Percentiles rank a stretch among this genome's conserved stretches.
Evolutionary conservation across 83 land plant species (phyloP).

Genomic region (Thuja plicata): DNA sequence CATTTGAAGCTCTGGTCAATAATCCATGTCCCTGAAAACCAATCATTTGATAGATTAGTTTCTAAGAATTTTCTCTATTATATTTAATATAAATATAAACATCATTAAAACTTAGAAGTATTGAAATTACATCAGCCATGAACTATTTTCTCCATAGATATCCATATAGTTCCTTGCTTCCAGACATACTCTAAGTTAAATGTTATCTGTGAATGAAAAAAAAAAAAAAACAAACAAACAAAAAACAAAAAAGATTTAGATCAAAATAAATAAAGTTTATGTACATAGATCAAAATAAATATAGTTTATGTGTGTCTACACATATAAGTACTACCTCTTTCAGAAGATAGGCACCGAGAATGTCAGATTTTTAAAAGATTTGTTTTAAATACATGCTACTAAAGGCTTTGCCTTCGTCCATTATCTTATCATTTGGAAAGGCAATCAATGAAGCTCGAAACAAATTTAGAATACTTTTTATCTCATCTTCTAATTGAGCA

Average conservation of each 20-base stretch:
- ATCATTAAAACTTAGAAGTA: too few relatives aligned
- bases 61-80: too few relatives aligned
- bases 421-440: not conserved
- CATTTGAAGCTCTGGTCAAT: too few relatives aligned
- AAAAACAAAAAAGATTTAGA: too few relatives aligned
- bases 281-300: too few relatives aligned
- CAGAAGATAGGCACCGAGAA: not conserved
- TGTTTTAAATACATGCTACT: not conserved
- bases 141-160: not conserved
- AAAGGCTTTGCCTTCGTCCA: not conserved
- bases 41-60: too few relatives aligned
- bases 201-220: not conserved
- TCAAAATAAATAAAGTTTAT: too few relatives aligned
- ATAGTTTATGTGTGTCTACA: too few relatives aligned
- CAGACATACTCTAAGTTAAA: not conserved
- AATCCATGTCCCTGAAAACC: too few relatives aligned
- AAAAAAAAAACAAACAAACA: too few relatives aligned
- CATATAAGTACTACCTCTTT: not conserved
- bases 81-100: too few relatives aligned
- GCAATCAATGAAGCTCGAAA: not conserved
- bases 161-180: conserved; percentile 7
- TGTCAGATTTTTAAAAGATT: not conserved
- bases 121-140: not conserved
- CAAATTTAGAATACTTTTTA: not conserved
- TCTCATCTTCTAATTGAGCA: not conserved